phyloP scores from a whole-genome alignment of 257 asterid genomes.

The Solanum tarapatanum region DNA sequence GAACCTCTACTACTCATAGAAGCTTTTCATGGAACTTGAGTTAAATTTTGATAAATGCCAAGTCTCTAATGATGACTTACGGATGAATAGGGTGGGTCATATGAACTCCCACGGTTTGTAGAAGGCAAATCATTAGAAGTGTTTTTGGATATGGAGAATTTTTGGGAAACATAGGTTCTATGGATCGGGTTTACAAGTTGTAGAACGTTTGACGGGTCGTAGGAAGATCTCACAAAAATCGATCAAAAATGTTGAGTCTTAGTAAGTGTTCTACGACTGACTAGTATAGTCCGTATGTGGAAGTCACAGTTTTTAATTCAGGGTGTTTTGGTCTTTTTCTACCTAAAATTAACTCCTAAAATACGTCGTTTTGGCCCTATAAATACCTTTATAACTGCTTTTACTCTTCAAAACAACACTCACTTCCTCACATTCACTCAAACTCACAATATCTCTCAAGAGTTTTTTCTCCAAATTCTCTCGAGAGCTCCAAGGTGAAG shows the following conservation, averaged over 20 bases:
- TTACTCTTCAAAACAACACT: not conserved
- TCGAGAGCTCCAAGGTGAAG: not conserved
- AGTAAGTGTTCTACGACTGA: no score
- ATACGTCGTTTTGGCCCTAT: not conserved
- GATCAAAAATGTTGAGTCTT: no score
- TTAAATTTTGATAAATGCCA: no score
- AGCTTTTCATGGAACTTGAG: not conserved
- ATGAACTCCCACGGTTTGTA: not conserved
- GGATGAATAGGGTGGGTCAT: not conserved
- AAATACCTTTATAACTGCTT: not conserved
- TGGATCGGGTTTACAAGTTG: fast-evolving
- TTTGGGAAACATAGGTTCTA: not conserved
- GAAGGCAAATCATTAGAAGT: not conserved
- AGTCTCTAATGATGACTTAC: not conserved
- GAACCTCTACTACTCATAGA: not conserved
- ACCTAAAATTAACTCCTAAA: not conserved
- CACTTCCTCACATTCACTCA: not conserved
- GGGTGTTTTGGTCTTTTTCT: not conserved
- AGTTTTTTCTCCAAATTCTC: not conserved
- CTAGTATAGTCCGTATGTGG: not conserved
- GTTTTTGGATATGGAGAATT: not conserved
- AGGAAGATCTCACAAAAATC: not conserved
- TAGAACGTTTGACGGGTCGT: not conserved
- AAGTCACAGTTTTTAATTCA: no score
- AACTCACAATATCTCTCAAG: not conserved